Evolutionary conservation across 108 stramenopile species (phyloP).

Genomic region (Phaeodactylum tricornutum): DNA sequence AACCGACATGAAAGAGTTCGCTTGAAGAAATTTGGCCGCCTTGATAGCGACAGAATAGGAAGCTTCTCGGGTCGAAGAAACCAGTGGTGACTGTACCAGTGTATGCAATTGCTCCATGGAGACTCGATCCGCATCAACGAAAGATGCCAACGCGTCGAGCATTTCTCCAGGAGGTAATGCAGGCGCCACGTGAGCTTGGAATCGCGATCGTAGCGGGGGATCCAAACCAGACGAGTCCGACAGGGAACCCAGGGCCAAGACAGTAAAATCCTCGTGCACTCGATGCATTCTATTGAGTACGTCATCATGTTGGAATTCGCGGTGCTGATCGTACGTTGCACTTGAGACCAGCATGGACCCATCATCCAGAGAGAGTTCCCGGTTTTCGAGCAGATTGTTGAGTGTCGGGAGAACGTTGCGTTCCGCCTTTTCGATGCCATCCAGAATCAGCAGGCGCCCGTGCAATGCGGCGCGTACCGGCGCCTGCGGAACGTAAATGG

Average conservation of each 20-base stretch:
- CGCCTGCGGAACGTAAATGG: slow-evolving; percentile 56
- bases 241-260: slow-evolving; percentile 49
- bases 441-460: slow-evolving; percentile 75
- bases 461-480: slow-evolving; percentile 80
- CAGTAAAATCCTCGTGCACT: slow-evolving; percentile 70
- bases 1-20: too few relatives aligned
- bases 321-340: slow-evolving; percentile 1
- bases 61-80: too few relatives aligned
- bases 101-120: too few relatives aligned
- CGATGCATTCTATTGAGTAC: slow-evolving; percentile 6
- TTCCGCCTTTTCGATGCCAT: slow-evolving; percentile 80
- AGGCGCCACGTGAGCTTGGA: slow-evolving; percentile 39
- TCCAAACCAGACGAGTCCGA: slow-evolving; percentile 48
- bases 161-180: slow-evolving; percentile 21
- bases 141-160: slow-evolving; percentile 5
- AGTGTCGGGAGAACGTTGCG: slow-evolving; percentile 81
- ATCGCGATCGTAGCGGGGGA: slow-evolving; percentile 75
- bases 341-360: slow-evolving; percentile 29
- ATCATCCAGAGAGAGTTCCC: slow-evolving; percentile 75
- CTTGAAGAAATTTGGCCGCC: too few relatives aligned
- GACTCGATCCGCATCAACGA: too few relatives aligned
- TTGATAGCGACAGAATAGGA: too few relatives aligned
- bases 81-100: too few relatives aligned
- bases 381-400: slow-evolving; percentile 81
- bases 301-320: not conserved